These are phyloP conservation scores for Spizellomyces sp. DNA, from an alignment of 192 early-diverging fungal genomes.

Conservation along the genomic window DNA sequence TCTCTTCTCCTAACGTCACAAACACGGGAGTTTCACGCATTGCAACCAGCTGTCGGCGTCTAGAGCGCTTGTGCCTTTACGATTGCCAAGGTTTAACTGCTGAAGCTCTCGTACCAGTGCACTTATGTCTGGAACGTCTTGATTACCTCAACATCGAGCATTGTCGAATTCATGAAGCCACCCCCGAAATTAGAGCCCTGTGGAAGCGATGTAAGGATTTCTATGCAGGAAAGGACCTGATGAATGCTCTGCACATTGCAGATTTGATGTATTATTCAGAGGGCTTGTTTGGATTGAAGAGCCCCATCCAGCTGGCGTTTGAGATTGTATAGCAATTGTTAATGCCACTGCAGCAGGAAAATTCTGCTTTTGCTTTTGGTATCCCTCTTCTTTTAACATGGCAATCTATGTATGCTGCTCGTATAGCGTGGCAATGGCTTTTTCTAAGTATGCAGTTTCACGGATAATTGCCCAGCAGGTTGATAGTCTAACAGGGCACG, in stretches of 20 bases:
- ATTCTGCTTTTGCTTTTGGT: too few species aligned
- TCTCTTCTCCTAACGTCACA: constrained; percentile 32
- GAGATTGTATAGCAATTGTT: constrained; percentile 17
- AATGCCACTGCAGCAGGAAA: too few species aligned
- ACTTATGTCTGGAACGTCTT: not conserved
- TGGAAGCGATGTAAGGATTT: constrained; percentile 29
- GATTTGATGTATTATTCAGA: constrained; percentile 23
- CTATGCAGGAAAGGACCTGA: constrained; percentile 5
- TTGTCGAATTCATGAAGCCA: constrained; percentile 21
- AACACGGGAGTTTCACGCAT: constrained; percentile 32
- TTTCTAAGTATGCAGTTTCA: too few species aligned
- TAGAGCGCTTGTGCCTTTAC: constrained; percentile 23
- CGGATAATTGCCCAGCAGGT: too few species aligned
- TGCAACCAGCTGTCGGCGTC: constrained; percentile 13
- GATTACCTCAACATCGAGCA: constrained; percentile 33
- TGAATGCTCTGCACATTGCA: constrained; percentile 12
- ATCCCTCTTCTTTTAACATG: too few species aligned
- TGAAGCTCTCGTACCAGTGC: constrained; percentile 8
- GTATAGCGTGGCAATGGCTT: too few species aligned
- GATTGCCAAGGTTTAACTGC: constrained; percentile 17
- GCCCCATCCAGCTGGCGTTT: constrained; percentile 22
- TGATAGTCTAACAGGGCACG: too few species aligned
- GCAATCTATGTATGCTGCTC: too few species aligned
- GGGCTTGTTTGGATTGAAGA: not conserved
- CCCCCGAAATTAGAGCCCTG: constrained; percentile 18